Base-by-base conservation (phyloP, 306 rosid species). In the Ormosia emarginata region DNA sequence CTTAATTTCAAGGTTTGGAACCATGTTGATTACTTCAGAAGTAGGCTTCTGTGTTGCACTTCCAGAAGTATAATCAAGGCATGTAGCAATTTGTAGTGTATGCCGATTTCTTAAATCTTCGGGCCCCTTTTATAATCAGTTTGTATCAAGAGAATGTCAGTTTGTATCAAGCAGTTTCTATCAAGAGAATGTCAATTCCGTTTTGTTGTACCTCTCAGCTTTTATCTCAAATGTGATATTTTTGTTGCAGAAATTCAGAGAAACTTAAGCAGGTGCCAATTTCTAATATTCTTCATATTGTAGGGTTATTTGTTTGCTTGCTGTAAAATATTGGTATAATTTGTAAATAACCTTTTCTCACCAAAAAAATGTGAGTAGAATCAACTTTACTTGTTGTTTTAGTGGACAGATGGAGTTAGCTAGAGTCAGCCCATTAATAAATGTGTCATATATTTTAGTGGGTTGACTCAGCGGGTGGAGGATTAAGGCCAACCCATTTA, bases 241-340 rank as follows among this genome's bases (percentile, higher is more conserved):
- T 87, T 88, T 86, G 80, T 59, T 91, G 94, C 98, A 96, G 99
- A 80, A 88, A 83, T 81, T 94, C 99, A 87, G 97, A 89, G 79
- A 91, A 89, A 85, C 97, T 96, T 69, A 85, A 85, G 87, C 82
- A 94, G 99, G 99, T 96, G 74, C 75, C 37, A 49, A 74, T 79
- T 79, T 81, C 62, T 77, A 49, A 64, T 49, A 77, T 74, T 49
- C 81, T 80, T 82, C 57, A 5, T 73, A 79, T 62, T 75, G 52
- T 78, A 59, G 79, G 70, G 36, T 62, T 75, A 17, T 56, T 18
- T 59, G 43, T 82, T 55, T 80, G 67, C 49, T 65, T 59, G 56
- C 33, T 66, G 71, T 47, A 33, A 59, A 75, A 13, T 52, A 69
- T 43, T 68, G 37, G 34, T 52, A 81, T 66, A 71, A 76, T 41